A percentile compares a stretch with the other conserved stretches of the same genome.
These are phyloP conservation scores for Solanum megistacrolobum DNA, from an alignment of 257 asterid species.

Conservation along the genomic window DNA sequence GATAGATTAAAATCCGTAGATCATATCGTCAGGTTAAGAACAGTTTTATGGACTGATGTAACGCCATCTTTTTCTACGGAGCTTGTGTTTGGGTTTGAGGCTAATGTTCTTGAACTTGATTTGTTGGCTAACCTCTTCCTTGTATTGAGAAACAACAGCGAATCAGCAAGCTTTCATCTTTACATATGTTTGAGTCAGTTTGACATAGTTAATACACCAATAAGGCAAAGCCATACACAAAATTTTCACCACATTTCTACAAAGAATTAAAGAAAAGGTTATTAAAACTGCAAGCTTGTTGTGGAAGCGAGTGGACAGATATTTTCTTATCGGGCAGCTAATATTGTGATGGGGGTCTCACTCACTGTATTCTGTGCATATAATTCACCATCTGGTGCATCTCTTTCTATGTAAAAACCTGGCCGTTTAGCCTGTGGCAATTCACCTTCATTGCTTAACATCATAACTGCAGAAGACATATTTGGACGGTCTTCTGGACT, in stretches of 20 bases:
- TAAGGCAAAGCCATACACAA: neutral
- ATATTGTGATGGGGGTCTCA: neutral
- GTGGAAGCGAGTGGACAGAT: neutral
- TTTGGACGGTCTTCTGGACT: conserved; percentile 24
- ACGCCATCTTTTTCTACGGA: neutral
- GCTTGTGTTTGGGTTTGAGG: neutral
- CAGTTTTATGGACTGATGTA: neutral
- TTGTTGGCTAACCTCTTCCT: neutral
- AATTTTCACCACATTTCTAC: neutral
- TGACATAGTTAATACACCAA: neutral
- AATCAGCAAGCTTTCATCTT: neutral
- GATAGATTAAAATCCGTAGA: neutral
- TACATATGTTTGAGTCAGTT: neutral
- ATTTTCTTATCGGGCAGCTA: neutral
- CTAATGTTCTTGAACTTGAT: neutral
- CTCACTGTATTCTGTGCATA: neutral
- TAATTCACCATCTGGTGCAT: neutral
- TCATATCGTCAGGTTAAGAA: neutral
- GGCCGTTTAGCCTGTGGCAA: conserved; percentile 22
- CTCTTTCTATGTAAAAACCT: conserved; percentile 20
- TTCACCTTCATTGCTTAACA: conserved; percentile 18
- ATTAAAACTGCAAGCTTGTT: neutral
- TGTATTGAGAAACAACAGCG: neutral
- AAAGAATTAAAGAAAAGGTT: neutral
- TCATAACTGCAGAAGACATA: conserved; percentile 22